Evolutionary conservation across 1,284 basidiomycete genomes (phyloP).

Genomic region (Ustilago esculenta): DNA sequence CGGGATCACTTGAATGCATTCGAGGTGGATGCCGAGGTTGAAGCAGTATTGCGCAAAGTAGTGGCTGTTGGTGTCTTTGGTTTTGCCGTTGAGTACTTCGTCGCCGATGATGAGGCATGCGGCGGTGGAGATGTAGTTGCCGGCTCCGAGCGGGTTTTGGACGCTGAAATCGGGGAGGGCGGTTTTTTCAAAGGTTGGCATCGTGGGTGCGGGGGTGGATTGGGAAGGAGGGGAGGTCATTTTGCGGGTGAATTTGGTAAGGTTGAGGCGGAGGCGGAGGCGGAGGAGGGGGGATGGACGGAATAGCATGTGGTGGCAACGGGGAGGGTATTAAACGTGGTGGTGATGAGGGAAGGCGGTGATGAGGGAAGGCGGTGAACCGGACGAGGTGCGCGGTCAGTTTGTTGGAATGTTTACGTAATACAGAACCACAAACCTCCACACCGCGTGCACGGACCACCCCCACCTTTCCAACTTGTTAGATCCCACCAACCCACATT

Average conservation of each 20-base stretch:
- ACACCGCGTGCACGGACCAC: too few relatives aligned
- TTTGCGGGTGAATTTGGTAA: too few relatives aligned
- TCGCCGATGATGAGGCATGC: constrained; percentile 72
- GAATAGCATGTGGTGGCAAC: too few relatives aligned
- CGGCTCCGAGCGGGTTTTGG: constrained; percentile 46
- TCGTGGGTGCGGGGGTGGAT: constrained; percentile 3
- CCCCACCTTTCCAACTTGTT: too few relatives aligned
- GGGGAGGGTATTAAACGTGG: too few relatives aligned
- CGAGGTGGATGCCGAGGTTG: constrained; percentile 62
- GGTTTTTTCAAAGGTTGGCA: constrained; percentile 49
- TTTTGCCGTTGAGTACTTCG: constrained; percentile 74
- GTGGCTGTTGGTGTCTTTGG: constrained; percentile 81
- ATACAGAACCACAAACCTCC: neutral
- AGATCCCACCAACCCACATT: too few relatives aligned
- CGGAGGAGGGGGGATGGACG: too few relatives aligned
- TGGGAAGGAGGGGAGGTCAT: too few relatives aligned
- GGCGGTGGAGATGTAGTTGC: constrained; percentile 50
- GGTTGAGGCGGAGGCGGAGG: too few relatives aligned
- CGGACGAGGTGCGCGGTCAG: constrained; percentile 17
- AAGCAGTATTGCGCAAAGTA: constrained; percentile 68
- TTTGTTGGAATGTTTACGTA: constrained; percentile 10
- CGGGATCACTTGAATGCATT: constrained; percentile 84
- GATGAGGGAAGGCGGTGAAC: neutral
- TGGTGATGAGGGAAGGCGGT: neutral
- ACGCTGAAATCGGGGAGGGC: constrained; percentile 28